Conservation (phyloP, 768 basidiomycete species). For the Phlebiopsis flavidoalba region DNA sequence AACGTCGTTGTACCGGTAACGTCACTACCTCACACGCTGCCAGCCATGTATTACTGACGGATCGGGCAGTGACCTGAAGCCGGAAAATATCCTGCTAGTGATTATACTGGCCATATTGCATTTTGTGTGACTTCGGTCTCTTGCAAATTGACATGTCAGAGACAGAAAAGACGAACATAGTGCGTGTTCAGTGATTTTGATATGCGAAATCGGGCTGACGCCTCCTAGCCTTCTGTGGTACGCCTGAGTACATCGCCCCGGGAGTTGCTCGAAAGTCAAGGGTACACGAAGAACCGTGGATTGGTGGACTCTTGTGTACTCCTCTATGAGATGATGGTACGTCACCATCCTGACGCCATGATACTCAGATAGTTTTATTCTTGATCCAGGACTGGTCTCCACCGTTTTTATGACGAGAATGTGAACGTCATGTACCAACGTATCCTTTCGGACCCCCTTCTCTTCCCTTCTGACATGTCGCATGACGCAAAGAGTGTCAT, state of each 20-base stretch:
- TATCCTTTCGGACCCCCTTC: constrained; percentile 88
- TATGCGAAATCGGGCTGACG: constrained; percentile 6
- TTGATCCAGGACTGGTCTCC: constrained; percentile 80
- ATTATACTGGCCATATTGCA: constrained; percentile 97
- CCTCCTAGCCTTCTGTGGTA: constrained; percentile 86
- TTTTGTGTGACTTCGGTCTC: constrained; percentile 98
- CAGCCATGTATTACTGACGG: constrained; percentile 45
- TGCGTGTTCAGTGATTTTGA: constrained; percentile 29
- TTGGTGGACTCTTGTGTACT: constrained; percentile 98
- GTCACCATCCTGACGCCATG: constrained; percentile 12
- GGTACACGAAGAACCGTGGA: constrained; percentile 98
- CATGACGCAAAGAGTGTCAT: constrained; percentile 88
- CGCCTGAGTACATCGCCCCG: constrained; percentile 97
- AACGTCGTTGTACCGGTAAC: constrained; percentile 97
- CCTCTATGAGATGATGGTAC: constrained; percentile 93
- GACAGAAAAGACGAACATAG: constrained; percentile 96
- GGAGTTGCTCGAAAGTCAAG: constrained; percentile 94
- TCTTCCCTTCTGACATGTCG: constrained; percentile 87
- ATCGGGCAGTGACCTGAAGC: constrained; percentile 70
- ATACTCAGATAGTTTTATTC: neutral
- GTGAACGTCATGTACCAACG: constrained; percentile 97
- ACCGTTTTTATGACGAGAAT: constrained; percentile 98
- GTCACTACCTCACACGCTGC: constrained; percentile 15
- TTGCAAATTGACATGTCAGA: constrained; percentile 95
- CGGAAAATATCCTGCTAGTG: constrained; percentile 96